Evolutionary conservation across 2,329 filamentous ascomycete species (phyloP).

Genomic region (Fusarium praegraminearum): DNA sequence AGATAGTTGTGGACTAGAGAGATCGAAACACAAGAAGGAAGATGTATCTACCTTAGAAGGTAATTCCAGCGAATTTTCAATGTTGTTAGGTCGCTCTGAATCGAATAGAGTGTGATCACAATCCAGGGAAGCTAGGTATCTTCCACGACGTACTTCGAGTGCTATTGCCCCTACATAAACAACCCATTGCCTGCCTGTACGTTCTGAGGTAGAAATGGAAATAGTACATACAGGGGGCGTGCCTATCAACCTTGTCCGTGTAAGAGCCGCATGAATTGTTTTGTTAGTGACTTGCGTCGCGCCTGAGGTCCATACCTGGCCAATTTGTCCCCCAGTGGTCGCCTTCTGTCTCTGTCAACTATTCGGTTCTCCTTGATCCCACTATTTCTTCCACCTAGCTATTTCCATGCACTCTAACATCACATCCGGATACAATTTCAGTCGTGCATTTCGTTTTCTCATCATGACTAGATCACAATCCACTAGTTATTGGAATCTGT

Average conservation of each 20-base stretch:
- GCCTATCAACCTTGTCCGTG: neutral
- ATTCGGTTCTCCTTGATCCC: neutral
- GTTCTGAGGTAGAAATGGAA: neutral
- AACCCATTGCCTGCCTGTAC: neutral
- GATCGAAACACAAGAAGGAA: neutral
- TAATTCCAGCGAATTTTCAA: neutral
- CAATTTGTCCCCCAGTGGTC: neutral
- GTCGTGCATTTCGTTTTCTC: neutral
- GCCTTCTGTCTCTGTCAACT: neutral
- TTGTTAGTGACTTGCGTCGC: neutral
- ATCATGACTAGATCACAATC: neutral
- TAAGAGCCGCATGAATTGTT: neutral
- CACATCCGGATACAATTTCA: neutral
- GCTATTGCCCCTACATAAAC: neutral
- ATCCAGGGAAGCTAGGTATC: neutral
- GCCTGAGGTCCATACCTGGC: neutral
- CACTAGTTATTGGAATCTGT: neutral
- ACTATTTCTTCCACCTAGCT: neutral
- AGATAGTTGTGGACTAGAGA: no score
- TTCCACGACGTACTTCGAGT: neutral
- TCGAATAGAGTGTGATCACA: neutral
- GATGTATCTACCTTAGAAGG: neutral
- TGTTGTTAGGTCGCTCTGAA: neutral
- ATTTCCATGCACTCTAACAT: no score
- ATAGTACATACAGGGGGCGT: neutral